Evolutionary conservation across 2,329 filamentous ascomycete genomes (phyloP).

Genomic region (Xylariaceae sp.): DNA sequence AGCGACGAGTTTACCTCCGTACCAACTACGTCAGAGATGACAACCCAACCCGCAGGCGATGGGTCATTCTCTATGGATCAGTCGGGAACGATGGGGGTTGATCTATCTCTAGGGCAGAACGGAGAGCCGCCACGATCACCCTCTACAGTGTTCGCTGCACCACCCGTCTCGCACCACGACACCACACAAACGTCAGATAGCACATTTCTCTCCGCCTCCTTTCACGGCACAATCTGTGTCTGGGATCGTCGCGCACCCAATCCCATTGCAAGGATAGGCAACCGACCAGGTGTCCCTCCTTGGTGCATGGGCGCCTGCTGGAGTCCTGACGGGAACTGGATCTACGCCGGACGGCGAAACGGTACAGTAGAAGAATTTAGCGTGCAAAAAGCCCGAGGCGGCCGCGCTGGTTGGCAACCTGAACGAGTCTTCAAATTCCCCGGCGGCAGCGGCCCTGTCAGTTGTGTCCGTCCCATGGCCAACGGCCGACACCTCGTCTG

Average conservation of each 20-base stretch:
- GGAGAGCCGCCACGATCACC: constrained; percentile 29
- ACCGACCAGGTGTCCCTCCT: constrained; percentile 72
- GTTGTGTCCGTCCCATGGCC: constrained; percentile 81
- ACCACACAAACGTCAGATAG: constrained; percentile 62
- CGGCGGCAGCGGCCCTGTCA: constrained; percentile 82
- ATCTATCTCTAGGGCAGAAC: constrained; percentile 11
- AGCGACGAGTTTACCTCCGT: constrained; percentile 10
- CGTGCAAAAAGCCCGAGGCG: constrained; percentile 66
- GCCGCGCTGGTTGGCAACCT: constrained; percentile 64
- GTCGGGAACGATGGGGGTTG: constrained; percentile 11
- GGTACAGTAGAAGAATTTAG: constrained; percentile 92
- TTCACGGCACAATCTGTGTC: constrained; percentile 83
- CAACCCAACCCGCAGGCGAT: not conserved
- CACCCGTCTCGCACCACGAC: constrained; percentile 43
- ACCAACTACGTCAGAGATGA: not conserved
- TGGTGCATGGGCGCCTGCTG: constrained; percentile 99
- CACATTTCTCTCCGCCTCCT: constrained; percentile 83
- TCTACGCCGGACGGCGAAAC: constrained; percentile 89
- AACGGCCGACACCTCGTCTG: constrained; percentile 91
- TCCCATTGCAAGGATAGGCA: constrained; percentile 75
- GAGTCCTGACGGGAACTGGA: constrained; percentile 91
- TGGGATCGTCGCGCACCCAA: constrained; percentile 81
- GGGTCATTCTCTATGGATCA: constrained; percentile 8
- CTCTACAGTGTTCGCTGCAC: constrained; percentile 37
- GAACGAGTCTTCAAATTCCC: constrained; percentile 84